Conservation (phyloP, 805 yeast species). For the Candida dendrica region DNA sequence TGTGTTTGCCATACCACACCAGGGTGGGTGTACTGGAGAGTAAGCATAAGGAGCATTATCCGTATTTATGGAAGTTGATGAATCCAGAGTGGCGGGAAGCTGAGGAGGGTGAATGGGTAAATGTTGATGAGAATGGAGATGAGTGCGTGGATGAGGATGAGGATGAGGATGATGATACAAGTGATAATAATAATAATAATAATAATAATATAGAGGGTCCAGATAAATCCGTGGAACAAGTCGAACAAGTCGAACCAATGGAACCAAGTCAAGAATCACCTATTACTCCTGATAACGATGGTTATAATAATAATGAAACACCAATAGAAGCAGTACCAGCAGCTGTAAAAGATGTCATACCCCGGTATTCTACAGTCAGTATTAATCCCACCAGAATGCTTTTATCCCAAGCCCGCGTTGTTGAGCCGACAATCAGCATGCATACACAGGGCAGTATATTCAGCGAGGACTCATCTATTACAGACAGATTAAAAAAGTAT, state of each 20-base stretch:
- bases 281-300: too few relatives aligned
- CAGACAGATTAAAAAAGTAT: too few relatives aligned
- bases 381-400: not conserved
- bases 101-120: conserved; percentile 3
- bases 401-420: not conserved
- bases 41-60: conserved; percentile 37
- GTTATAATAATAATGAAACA: too few relatives aligned
- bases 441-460: not conserved
- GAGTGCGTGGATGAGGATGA: conserved; percentile 1
- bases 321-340: too few relatives aligned
- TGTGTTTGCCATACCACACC: conserved; percentile 26
- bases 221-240: too few relatives aligned
- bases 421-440: not conserved
- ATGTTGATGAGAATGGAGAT: conserved; percentile 11
- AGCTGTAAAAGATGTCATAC: too few relatives aligned
- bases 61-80: conserved; percentile 26
- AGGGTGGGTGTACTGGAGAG: conserved; percentile 28
- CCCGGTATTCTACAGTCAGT: too few relatives aligned
- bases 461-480: not conserved
- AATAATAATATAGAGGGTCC: too few relatives aligned
- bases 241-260: too few relatives aligned
- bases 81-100: not conserved
- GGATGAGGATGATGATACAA: conserved; percentile 1
- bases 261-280: too few relatives aligned
- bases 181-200: not conserved